A percentile compares a stretch with the other conserved stretches of the same genome.
phyloP scores from a whole-genome alignment of 352 stramenopile species.

The Phytopythium litorale region DNA sequence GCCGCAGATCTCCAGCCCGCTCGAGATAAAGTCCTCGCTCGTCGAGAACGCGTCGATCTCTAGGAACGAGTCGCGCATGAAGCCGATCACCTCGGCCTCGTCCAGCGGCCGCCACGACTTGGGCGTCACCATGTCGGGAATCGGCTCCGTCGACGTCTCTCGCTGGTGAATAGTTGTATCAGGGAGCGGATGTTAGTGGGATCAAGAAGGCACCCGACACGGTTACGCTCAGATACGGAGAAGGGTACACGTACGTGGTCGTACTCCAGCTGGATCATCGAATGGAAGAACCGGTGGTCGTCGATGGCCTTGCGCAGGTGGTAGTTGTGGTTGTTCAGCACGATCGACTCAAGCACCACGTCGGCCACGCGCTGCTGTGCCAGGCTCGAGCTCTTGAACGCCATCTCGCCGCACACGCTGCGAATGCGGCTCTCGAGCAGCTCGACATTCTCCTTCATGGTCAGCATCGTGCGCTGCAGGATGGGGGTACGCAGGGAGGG shows the following conservation, averaged over 20 bases:
- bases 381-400: constrained; percentile 7
- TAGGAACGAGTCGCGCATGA: constrained; percentile 49
- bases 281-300: constrained; percentile 56
- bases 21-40: constrained; percentile 46
- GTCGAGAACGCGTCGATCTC: constrained; percentile 46
- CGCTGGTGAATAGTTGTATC: constrained; percentile 14
- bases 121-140: constrained; percentile 26
- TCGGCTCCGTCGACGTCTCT: constrained; percentile 26
- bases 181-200: not conserved
- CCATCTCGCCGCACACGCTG: constrained; percentile 25
- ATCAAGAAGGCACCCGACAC: not conserved
- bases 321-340: constrained; percentile 51
- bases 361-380: constrained; percentile 29
- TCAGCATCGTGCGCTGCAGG: constrained; percentile 41
- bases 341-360: constrained; percentile 35
- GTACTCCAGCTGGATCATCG: constrained; percentile 55
- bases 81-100: constrained; percentile 29
- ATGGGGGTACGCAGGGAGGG: not conserved
- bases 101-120: constrained; percentile 35
- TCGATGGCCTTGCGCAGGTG: constrained; percentile 40
- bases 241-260: constrained; percentile 37
- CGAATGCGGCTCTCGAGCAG: constrained; percentile 31
- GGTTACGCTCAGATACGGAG: not conserved
- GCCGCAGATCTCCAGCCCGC: constrained; percentile 50
- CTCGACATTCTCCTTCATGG: constrained; percentile 45